Evolutionary conservation across 441 rosid species (phyloP).

Genomic region (Pelargonium myrrhifolium): DNA sequence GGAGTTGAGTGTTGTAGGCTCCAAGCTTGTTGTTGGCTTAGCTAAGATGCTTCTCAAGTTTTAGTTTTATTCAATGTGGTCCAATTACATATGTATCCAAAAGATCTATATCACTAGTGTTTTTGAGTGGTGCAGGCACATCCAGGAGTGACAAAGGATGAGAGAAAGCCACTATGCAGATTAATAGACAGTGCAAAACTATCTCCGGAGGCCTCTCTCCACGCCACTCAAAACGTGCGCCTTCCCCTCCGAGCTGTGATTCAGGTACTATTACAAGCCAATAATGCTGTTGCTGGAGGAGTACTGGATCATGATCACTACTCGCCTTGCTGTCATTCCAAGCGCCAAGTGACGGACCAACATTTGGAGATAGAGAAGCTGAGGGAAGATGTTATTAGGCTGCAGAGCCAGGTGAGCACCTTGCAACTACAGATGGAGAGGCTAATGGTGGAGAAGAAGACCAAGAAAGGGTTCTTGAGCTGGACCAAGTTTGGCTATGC

Average conservation of each 20-base stretch:
- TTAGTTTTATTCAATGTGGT: too few species aligned
- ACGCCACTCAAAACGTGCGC: conserved; percentile 72
- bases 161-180: conserved; percentile 53
- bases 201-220: conserved; percentile 64
- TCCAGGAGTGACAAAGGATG: conserved; percentile 58
- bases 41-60: too few species aligned
- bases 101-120: too few species aligned
- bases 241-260: conserved; percentile 68
- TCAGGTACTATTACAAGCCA: conserved; percentile 65
- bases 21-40: too few species aligned
- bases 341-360: conserved; percentile 51
- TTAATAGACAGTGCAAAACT: conserved; percentile 63
- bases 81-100: too few species aligned
- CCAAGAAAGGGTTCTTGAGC: conserved; percentile 52
- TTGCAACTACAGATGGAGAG: conserved; percentile 59
- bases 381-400: conserved; percentile 54
- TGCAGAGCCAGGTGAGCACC: conserved; percentile 42
- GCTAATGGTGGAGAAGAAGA: conserved; percentile 29
- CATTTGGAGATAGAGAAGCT: conserved; percentile 52
- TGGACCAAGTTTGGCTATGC: conserved; percentile 60
- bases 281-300: conserved; percentile 27
- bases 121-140: conserved; percentile 41
- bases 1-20: too few species aligned
- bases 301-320: conserved; percentile 27
- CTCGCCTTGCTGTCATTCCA: conserved; percentile 45